phyloP scores from a whole-genome alignment of 495 filamentous ascomycete genomes.

The Penicillium tannophilum region DNA sequence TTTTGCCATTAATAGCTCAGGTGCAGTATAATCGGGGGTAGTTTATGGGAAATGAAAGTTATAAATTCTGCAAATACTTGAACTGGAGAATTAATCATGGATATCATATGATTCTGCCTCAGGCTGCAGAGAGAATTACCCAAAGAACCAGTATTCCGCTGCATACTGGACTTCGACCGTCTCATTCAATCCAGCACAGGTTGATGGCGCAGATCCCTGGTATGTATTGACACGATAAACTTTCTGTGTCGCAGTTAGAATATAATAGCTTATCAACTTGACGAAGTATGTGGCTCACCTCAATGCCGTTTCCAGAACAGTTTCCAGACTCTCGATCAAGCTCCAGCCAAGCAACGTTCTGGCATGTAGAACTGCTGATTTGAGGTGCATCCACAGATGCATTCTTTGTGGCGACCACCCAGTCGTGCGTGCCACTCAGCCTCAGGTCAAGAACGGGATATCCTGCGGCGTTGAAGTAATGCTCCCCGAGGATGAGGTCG shows the following conservation, averaged over 20 bases:
- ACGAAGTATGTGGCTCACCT: conserved; percentile 30
- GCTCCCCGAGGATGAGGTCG: conserved; percentile 55
- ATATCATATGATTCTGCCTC: neutral
- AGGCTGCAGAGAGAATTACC: conserved; percentile 15
- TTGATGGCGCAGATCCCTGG: conserved; percentile 58
- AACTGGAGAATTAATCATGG: neutral
- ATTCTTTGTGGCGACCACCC: conserved; percentile 45
- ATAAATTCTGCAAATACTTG: neutral
- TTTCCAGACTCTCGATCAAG: conserved; percentile 49
- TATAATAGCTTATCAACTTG: neutral
- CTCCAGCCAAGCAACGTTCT: conserved; percentile 67
- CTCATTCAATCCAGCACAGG: conserved; percentile 38
- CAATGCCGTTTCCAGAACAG: conserved; percentile 47
- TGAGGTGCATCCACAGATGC: conserved; percentile 54
- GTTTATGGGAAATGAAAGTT: too few relatives aligned
- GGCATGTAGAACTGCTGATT: conserved; percentile 17
- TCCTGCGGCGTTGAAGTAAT: conserved; percentile 60
- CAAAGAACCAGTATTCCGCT: conserved; percentile 73
- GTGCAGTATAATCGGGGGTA: too few relatives aligned
- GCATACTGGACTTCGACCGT: conserved; percentile 61
- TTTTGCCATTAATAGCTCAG: too few relatives aligned
- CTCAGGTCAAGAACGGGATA: conserved; percentile 63
- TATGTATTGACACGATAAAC: conserved; percentile 72
- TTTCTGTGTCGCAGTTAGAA: conserved; percentile 38
- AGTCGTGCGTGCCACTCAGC: conserved; percentile 37